Base-by-base conservation (phyloP, 345 rosid species). In the Heritiera fomes region DNA sequence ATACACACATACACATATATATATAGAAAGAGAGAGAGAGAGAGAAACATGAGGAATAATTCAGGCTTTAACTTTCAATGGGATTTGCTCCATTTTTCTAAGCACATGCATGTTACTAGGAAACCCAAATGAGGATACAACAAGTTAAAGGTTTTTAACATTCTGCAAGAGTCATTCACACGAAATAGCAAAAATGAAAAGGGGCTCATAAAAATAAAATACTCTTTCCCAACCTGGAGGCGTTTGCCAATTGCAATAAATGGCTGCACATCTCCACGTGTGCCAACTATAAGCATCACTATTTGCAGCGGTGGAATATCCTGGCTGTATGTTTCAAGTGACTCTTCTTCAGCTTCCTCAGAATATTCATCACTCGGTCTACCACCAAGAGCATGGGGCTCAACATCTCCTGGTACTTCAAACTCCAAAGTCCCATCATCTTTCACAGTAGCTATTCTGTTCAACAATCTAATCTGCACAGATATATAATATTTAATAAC, bases 391-490 rank as follows among this genome's bases (percentile, higher is more conserved):
- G 79, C 77, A 69, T 83, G 90, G 8, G 89, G 86, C 80, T 87
- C 92, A 80, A 89, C 91, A 87, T 94, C 94, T 52, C 83, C 92
- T 50, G 98, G 94, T 78, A 97, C 90, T 78, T 91, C 92, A 85
- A 97, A 89, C 75, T 89, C 99, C 64, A 97, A 98, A 2, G 99
- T 97, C 77, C 99, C 99, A 83, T 96, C 89, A 87, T 91, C 89
- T 87, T 94, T 94, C 76, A 96, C 95, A 14, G 98, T 96, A 77
- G 98, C 98, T 84, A 96, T 88, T 85, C 99, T 89, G 73, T 89
- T 92, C 83, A 96, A 78, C 85, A 96, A 85, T 83, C 88, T 81
- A 75, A 90, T 87, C 99, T 96, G 94, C 93, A 87, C 77, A 71
- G 52, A 55, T 78, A 79, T 75, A 62, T 85, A 72, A 78, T 45